Base-by-base conservation (phyloP, 2,329 filamentous ascomycete genomes). In the Penicillium glabrum region DNA sequence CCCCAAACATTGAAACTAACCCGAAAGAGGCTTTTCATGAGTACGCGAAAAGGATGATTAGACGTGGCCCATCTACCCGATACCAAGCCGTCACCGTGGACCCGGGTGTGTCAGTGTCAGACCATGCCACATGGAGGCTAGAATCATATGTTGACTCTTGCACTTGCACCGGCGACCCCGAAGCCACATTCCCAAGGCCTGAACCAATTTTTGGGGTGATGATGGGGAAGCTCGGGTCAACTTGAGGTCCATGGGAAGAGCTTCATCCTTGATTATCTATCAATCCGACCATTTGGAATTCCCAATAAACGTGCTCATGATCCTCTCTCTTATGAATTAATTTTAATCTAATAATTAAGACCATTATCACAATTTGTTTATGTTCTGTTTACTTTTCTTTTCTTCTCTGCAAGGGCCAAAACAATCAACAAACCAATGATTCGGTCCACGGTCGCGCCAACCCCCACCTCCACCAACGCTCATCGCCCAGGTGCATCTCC, bases 141-240 rank as follows among this genome's bases (percentile, higher is more conserved):
- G 46, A 21, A 19, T 35, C 19, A 14, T 31, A 11, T 24, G n/a
- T 19, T 21, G 7, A 24, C 31, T 26, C 21, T 43, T 13, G 24
- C 39, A 46, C 21, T 43, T 13, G 24, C 39, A 46, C 43, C 59
- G 61, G 59, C 52, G 54, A 61, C 57, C 24, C 59, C 57, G 61
- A 56, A 26, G 48, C 31, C 44, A 48, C 46, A 26, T 57, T 53
- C 16, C 48, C 35, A 39, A 49, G 54, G 54, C 46, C 50, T 48
- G 35, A 39, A 19, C 35, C 31, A 33, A 33, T 33, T 33, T 33
- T 39, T 13, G 33, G 16, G n/a, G 9, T 39, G 19, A 16, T 16
- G 6, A 19, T 39, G 39, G 39, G 21, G 9, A 21, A 41, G 37
- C 37, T 41, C 19, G 19, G 37, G n/a, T 21, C 19, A 19, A 10